phyloP scores from a whole-genome alignment of 2,329 filamentous ascomycete species.

The Aspergillus bombycis region DNA sequence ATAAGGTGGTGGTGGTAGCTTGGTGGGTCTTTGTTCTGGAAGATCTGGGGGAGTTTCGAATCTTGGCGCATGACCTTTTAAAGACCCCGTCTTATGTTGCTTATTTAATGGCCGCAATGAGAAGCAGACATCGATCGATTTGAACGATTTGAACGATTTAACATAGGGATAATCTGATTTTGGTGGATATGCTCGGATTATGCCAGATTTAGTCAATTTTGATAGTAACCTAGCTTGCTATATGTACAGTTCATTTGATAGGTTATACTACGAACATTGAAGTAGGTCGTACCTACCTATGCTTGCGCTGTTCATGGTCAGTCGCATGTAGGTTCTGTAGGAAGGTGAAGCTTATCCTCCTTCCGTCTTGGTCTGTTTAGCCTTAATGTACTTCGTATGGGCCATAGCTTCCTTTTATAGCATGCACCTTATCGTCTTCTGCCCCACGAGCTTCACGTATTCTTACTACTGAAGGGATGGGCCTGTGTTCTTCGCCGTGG shows the following conservation, averaged over 20 bases:
- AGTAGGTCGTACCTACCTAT: background rate
- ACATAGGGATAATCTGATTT: background rate
- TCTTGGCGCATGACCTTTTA: constrained; percentile 4
- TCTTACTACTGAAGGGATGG: background rate
- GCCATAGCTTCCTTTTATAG: constrained; percentile 9
- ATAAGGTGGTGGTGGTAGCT: constrained; percentile 7
- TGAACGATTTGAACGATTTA: background rate
- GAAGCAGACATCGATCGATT: background rate
- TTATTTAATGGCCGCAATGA: too few species aligned
- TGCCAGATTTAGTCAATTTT: background rate
- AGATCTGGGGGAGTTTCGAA: constrained; percentile 7
- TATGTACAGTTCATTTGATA: background rate
- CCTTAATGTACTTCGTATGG: background rate
- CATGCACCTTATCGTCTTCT: background rate
- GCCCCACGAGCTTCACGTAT: background rate
- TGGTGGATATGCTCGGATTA: background rate
- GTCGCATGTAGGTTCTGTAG: background rate
- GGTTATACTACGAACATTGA: background rate
- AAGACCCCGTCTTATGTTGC: background rate
- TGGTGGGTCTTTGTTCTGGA: constrained; percentile 5
- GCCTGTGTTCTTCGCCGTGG: background rate
- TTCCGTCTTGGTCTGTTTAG: background rate
- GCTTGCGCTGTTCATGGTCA: background rate
- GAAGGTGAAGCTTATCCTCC: background rate
- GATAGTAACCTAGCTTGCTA: background rate